Percentiles rank a stretch among this genome's conserved stretches.
Evolutionary conservation across 306 rosid genomes (phyloP).

Genomic region (Amphicarpaea edgeworthii): DNA sequence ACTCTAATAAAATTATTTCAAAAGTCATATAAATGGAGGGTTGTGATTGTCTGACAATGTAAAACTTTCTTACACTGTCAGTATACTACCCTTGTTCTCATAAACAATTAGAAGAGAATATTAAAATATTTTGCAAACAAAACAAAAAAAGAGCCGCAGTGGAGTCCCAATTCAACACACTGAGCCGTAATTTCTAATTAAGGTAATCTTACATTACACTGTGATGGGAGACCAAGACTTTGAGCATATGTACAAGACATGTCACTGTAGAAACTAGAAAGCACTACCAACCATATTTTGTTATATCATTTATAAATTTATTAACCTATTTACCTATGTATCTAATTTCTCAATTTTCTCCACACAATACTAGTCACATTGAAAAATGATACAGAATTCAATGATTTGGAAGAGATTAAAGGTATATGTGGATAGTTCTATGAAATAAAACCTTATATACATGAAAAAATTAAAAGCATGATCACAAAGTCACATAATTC

Average conservation of each 20-base stretch:
- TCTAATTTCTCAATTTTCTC: not conserved
- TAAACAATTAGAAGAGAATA: not conserved
- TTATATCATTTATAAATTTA: constrained; percentile 6
- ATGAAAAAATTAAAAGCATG: not conserved
- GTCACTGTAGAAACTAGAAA: not conserved
- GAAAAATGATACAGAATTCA: constrained; percentile 25
- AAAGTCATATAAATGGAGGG: too few species aligned
- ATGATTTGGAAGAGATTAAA: constrained; percentile 4
- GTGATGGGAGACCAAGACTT: constrained; percentile 16
- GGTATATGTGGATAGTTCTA: constrained; percentile 7
- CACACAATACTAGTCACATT: not conserved
- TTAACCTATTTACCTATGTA: not conserved
- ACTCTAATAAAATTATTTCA: too few species aligned
- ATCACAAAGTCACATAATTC: constrained; percentile 13
- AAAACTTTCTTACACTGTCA: too few species aligned
- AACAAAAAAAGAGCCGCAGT: not conserved
- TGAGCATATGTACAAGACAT: constrained; percentile 29
- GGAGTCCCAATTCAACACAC: constrained; percentile 26
- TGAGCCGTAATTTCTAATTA: constrained; percentile 23
- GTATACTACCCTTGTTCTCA: too few species aligned
- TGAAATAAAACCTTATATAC: not conserved
- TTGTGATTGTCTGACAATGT: too few species aligned
- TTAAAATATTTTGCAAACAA: not conserved
- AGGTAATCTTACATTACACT: constrained; percentile 27
- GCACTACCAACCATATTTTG: not conserved